phyloP scores from a whole-genome alignment of 371 early-diverging fungal species.

The Mucor velutinosus region DNA sequence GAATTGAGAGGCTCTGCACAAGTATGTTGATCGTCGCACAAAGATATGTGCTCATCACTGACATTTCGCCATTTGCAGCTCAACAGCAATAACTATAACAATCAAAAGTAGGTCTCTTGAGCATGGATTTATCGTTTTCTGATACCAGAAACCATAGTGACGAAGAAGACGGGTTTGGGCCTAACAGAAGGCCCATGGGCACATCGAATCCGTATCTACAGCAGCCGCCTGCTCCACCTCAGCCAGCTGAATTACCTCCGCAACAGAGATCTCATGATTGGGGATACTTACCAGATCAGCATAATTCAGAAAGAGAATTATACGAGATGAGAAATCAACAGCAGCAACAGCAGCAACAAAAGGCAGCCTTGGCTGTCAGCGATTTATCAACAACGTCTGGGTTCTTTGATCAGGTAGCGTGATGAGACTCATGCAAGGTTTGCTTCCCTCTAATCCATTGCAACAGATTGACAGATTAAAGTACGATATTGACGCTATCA shows the following conservation, averaged over 20 bases:
- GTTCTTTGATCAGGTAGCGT: conserved; percentile 37
- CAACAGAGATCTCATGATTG: conserved; percentile 7
- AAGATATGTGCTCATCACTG: neutral
- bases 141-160: neutral
- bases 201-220: neutral
- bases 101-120: neutral
- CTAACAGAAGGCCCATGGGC: neutral
- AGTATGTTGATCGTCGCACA: neutral
- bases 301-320: conserved; percentile 5
- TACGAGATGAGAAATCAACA: conserved; percentile 17
- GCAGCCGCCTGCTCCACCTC: neutral
- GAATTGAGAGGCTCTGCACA: conserved; percentile 23
- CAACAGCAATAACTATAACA: neutral
- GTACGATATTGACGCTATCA: conserved; percentile 29
- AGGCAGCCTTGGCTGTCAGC: neutral
- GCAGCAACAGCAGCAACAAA: neutral
- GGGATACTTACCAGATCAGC: conserved; percentile 5
- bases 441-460: neutral
- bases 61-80: neutral
- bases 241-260: neutral
- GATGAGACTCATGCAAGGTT: neutral
- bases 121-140: neutral
- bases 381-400: conserved; percentile 31
- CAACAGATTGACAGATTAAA: conserved; percentile 39
- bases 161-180: neutral